Evolutionary conservation across 2,329 filamentous ascomycete species (phyloP).

Genomic region (Microthyrium microscopicum): DNA sequence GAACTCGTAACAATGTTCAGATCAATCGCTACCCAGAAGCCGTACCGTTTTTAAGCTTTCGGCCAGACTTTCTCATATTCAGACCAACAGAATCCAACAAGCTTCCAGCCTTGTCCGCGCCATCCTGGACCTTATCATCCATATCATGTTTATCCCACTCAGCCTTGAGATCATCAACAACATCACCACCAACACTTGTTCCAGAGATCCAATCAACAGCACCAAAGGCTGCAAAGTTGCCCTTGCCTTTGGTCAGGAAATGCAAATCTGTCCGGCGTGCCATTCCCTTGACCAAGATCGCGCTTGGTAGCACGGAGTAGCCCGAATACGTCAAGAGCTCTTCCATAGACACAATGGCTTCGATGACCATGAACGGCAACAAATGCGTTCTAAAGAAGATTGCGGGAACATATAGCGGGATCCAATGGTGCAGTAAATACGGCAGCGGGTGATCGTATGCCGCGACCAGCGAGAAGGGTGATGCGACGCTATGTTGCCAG

Average conservation of each 20-base stretch:
- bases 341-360: constrained; percentile 5
- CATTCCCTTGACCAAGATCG: constrained; percentile 7
- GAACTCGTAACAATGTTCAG: too few relatives aligned
- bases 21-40: too few relatives aligned
- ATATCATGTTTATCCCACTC: constrained; percentile 6
- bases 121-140: neutral
- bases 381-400: constrained; percentile 23
- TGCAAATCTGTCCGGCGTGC: constrained; percentile 6
- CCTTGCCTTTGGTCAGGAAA: constrained; percentile 5
- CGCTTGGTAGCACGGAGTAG: constrained; percentile 6
- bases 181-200: constrained; percentile 7
- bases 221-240: constrained; percentile 7
- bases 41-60: too few relatives aligned
- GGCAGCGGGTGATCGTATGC: constrained; percentile 8
- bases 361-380: constrained; percentile 14
- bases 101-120: constrained; percentile 2
- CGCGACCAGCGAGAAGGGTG: constrained; percentile 7
- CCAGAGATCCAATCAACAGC: constrained; percentile 8
- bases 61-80: neutral
- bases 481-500: constrained; percentile 4
- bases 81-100: constrained; percentile 1
- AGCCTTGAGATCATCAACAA: constrained; percentile 7
- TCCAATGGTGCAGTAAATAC: constrained; percentile 8
- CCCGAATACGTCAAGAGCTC: constrained; percentile 7
- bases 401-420: constrained; percentile 10